A percentile compares a stretch with the other conserved stretches of the same genome.
These are phyloP conservation scores for Magnusiomyces magnusii DNA, from an alignment of 1,139 yeast species.

Conservation along the genomic window DNA sequence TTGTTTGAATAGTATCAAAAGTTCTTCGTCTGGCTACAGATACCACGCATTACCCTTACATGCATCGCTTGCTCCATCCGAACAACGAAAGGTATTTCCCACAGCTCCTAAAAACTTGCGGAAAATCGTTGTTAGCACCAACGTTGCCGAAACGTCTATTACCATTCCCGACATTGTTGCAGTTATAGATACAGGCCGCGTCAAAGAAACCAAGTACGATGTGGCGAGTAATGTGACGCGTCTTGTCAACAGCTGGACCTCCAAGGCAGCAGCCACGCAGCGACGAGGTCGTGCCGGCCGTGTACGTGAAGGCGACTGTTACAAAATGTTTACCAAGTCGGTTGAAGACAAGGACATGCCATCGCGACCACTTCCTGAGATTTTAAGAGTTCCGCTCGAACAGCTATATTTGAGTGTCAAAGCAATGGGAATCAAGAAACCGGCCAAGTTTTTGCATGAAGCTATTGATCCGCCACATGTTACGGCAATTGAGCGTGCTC, in stretches of 20 bases:
- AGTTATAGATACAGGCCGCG: slow-evolving; percentile 82
- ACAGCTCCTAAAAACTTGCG: slow-evolving; percentile 46
- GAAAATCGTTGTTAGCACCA: slow-evolving; percentile 85
- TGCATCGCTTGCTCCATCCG: slow-evolving; percentile 77
- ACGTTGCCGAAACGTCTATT: slow-evolving; percentile 75
- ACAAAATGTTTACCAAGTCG: slow-evolving; percentile 63
- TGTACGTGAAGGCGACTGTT: slow-evolving; percentile 74
- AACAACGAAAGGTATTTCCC: slow-evolving; percentile 67
- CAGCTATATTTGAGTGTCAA: slow-evolving; percentile 76
- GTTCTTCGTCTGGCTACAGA: slow-evolving; percentile 17
- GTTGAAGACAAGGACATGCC: slow-evolving; percentile 52
- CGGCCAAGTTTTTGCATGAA: slow-evolving; percentile 54
- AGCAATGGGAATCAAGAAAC: slow-evolving; percentile 77
- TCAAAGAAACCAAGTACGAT: slow-evolving; percentile 70
- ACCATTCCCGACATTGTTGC: slow-evolving; percentile 93
- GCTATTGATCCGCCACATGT: slow-evolving; percentile 80
- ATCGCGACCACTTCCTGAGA: slow-evolving; percentile 79
- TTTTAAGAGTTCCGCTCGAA: slow-evolving; percentile 73
- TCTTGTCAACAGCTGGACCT: slow-evolving; percentile 77
- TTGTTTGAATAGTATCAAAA: slow-evolving; percentile 36
- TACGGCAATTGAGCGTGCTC: slow-evolving; percentile 55
- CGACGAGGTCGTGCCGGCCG: slow-evolving; percentile 99
- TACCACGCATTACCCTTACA: slow-evolving; percentile 62
- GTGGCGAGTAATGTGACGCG: slow-evolving; percentile 58
- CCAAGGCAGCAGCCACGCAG: slow-evolving; percentile 86